Conservation (phyloP, 768 basidiomycete species). For the Auricularia auricula-judae region DNA sequence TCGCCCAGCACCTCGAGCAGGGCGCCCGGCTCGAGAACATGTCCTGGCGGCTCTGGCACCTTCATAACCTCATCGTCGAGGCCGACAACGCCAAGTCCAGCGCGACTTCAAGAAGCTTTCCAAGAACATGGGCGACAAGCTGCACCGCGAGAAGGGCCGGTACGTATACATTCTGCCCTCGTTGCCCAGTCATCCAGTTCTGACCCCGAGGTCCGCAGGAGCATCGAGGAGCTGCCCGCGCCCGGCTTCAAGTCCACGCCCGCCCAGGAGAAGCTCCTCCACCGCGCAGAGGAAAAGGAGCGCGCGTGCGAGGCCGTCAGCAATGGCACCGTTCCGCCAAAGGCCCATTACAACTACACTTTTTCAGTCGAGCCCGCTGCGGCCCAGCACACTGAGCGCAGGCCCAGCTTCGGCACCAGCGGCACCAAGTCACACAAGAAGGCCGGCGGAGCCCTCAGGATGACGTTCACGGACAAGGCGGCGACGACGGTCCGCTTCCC, state of each 20-base stretch:
- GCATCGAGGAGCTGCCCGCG: constrained; percentile 75
- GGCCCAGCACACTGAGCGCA: constrained; percentile 23
- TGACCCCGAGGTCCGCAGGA: constrained; percentile 29
- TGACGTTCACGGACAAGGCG: not conserved
- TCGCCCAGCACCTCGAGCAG: constrained; percentile 83
- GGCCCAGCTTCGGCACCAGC: not conserved
- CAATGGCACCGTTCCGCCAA: constrained; percentile 54
- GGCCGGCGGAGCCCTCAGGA: constrained; percentile 47
- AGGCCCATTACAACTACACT: constrained; percentile 86
- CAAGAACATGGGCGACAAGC: constrained; percentile 81
- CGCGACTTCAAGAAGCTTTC: constrained; percentile 86
- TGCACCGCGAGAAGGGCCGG: constrained; percentile 90
- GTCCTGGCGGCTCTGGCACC: constrained; percentile 87
- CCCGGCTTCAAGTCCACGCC: constrained; percentile 72
- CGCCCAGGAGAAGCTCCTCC: constrained; percentile 70
- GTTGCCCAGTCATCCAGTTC: not conserved
- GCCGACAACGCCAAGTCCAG: constrained; percentile 77
- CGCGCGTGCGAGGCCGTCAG: constrained; percentile 59
- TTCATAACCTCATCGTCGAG: constrained; percentile 86
- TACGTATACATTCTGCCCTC: constrained; percentile 26
- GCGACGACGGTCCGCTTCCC: constrained; percentile 50
- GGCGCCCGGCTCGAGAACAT: constrained; percentile 86
- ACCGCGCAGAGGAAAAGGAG: constrained; percentile 73
- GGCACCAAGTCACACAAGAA: constrained; percentile 12
- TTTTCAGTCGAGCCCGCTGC: constrained; percentile 58